Base-by-base conservation (phyloP, 176 grass and related monocot species). In the Triticum timopheevii region DNA sequence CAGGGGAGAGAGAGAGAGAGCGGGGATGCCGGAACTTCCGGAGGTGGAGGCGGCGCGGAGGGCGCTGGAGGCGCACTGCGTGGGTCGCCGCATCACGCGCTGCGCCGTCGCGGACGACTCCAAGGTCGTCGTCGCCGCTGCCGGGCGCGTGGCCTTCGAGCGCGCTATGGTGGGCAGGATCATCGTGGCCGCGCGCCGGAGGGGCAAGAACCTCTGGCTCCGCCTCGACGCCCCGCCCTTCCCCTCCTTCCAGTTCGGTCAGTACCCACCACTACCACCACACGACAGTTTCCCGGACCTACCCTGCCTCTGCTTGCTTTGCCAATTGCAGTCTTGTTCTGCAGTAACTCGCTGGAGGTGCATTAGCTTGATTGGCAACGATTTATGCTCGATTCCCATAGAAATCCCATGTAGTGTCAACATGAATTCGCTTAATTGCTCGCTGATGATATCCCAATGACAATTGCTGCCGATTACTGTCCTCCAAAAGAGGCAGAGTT, bases 211-310 rank as follows among this genome's bases (percentile, higher is more conserved):
- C 89, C 93, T 98, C 67, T 98, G 93, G 96, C 84, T 98, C 83
- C 84, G 82, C n/a, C 96, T 98, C 63, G 93, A 98, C 67, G 86
- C 68, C 6, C 93, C 93, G 36, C 96, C 93, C 3, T 95, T 95
- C 86, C 93, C 96, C 56, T 90, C 96, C 81, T 98, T 98, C 87
- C 93, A 98, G 77, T 98, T 98, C 73, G 96, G 96, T 98, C 47
- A 69, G 91, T 89, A 35, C 11, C 8, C 27, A 30, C 8, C 27
- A 30, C 2, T 38, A 31, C 22, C 16, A 12, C 16, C 19, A 11
- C 65, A 28, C 64, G 0, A 19, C 52, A 27, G 30, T 31, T 30
- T 85, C 40, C 11, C 9, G 47, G 13, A 44, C 66, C 30, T 31
- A 15, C 62, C 62, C 62, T 65, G 25, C 62, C 27, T 31, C n/a